Evolutionary conservation across 495 filamentous ascomycete species (phyloP).

Genomic region (Melanomma pulvis-pyrius): DNA sequence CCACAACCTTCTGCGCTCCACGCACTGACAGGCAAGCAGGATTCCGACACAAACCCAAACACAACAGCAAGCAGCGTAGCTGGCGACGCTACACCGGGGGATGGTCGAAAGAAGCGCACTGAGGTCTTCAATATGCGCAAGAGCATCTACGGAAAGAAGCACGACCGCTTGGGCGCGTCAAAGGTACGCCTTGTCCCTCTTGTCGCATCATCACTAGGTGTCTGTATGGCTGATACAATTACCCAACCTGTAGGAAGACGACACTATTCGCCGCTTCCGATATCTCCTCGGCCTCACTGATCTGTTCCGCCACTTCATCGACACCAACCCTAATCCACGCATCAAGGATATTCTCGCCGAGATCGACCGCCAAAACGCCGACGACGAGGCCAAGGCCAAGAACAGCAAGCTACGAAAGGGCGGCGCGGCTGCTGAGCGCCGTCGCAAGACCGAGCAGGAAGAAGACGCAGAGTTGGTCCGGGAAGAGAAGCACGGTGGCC

Average conservation of each 20-base stretch:
- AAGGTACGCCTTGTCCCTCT: conserved; percentile 63
- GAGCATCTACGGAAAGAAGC: conserved; percentile 92
- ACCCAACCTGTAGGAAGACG: conserved; percentile 71
- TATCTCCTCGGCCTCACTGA: conserved; percentile 96
- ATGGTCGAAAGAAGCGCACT: conserved; percentile 82
- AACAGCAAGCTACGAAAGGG: conserved; percentile 77
- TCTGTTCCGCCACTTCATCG: conserved; percentile 98
- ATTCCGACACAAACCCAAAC: conserved; percentile 91
- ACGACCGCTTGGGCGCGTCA: conserved; percentile 81
- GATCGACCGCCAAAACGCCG: conserved; percentile 88
- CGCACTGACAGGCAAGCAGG: conserved; percentile 47
- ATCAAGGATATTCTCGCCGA: conserved; percentile 90
- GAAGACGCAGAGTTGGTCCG: conserved; percentile 94
- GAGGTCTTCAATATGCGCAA: conserved; percentile 86
- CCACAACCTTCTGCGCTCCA: neutral
- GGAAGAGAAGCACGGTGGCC: conserved; percentile 84
- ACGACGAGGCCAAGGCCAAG: conserved; percentile 66
- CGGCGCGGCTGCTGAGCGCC: conserved; percentile 78
- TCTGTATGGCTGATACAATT: neutral
- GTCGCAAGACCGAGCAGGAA: conserved; percentile 91
- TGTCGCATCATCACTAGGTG: neutral
- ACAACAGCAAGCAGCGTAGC: conserved; percentile 86
- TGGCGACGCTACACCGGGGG: conserved; percentile 64
- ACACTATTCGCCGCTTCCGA: conserved; percentile 90
- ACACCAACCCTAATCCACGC: conserved; percentile 88